Evolutionary conservation across 1,284 basidiomycete genomes (phyloP), one percentile per base, ranked within the genome.

Genomic region (Boletellus deceptivus): DNA sequence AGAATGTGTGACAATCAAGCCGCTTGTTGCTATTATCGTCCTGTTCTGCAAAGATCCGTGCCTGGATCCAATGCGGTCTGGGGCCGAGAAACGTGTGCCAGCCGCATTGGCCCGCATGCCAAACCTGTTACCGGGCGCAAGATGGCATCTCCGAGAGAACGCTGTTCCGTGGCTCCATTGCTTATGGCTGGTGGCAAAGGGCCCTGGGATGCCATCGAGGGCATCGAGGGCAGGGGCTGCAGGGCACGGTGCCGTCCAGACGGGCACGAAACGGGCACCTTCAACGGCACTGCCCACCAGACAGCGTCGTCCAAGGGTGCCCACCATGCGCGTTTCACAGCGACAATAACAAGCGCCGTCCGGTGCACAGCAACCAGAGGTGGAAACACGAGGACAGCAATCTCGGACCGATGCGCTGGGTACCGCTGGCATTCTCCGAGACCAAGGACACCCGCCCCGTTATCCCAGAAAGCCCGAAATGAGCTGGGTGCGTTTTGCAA

Each of bases 391-490:
- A 66, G 67, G 50, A 43, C 44, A 50, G 17, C 18, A 37, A 6
- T 18, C 49, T 42, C 64, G 63, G 65, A 2, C 63, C 59, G 63
- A 49, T 18, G 25, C 3, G 13, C 31, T 24, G 17, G 40, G 48
- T 13, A 31, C 10, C 29, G 29, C 29, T 31, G 29, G 29, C 29
- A 35, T 35, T n/a, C 13, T 8, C 34, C 34, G 34, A 31, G 29
- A 31, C 2, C 34, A 35, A 14, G 14, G 34, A 35, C 34, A 35
- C 34, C 34, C 53, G 54, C 59, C 53, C 49, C 59, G 22, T 43
- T 34, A 44, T 54, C 62, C 50, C 59, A 65, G 59, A 58, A 38
- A 40, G 46, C 65, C 67, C 54, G 56, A 68, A 65, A 65, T 67
- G 63, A 69, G 20, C 25, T 13, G 29, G 29, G 49, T 31, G 22